Percentiles rank a stretch among this genome's conserved stretches.
These are phyloP conservation scores for Galeopsis tetrahit DNA, from an alignment of 257 asterid species.

Conservation along the genomic window DNA sequence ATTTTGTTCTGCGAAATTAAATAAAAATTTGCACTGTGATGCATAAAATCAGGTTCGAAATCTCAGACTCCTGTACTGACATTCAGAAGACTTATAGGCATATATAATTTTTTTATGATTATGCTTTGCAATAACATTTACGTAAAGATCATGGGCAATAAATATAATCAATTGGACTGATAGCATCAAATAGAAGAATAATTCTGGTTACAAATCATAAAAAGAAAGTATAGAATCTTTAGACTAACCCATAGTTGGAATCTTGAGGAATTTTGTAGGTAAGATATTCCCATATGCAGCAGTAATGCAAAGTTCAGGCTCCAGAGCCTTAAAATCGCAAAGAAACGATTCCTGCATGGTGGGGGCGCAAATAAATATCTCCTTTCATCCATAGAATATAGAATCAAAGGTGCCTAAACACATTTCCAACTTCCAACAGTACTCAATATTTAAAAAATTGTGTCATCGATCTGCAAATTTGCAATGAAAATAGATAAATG, in stretches of 20 bases:
- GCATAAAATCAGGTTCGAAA: background rate
- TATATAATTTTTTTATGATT: background rate
- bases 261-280: slow-evolving; percentile 79
- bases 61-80: slow-evolving; percentile 3
- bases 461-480: background rate
- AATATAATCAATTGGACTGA: background rate
- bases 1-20: background rate
- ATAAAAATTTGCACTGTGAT: slow-evolving; percentile 4
- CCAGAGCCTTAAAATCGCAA: slow-evolving; percentile 61
- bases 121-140: slow-evolving; percentile 1
- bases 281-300: slow-evolving; percentile 97
- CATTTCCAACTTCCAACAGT: background rate
- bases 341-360: slow-evolving; percentile 77
- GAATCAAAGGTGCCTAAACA: slow-evolving; percentile 7
- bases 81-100: background rate
- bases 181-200: slow-evolving; percentile 3
- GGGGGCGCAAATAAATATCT: slow-evolving; percentile 14
- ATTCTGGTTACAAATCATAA: background rate
- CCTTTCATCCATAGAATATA: background rate
- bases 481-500: background rate
- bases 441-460: background rate
- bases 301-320: slow-evolving; percentile 92
- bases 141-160: background rate
- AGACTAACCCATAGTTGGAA: slow-evolving; percentile 91
- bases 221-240: background rate